These are phyloP conservation scores for Pichia sp. DNA, from an alignment of 1,139 yeast species.

Conservation along the genomic window DNA sequence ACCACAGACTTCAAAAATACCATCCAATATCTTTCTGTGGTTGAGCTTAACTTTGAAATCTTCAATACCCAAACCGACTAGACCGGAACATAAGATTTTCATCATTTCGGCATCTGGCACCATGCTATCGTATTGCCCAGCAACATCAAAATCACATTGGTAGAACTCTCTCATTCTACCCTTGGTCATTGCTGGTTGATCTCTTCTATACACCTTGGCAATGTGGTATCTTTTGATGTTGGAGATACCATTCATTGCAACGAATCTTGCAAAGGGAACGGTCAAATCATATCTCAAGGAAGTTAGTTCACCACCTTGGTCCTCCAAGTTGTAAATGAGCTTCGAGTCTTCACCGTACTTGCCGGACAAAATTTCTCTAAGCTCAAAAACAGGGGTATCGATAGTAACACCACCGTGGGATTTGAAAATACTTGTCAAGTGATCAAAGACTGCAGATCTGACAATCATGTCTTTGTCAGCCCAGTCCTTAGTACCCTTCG, in stretches of 20 bases:
- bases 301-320: conserved; percentile 97
- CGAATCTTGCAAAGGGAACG: conserved; percentile 95
- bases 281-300: conserved; percentile 94
- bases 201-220: conserved; percentile 97
- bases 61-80: conserved; percentile 72
- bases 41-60: conserved; percentile 90
- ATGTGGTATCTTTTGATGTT: conserved; percentile 91
- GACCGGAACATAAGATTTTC: conserved; percentile 77
- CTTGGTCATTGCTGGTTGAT: conserved; percentile 99
- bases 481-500: conserved; percentile 98
- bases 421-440: conserved; percentile 71
- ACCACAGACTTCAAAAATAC: conserved; percentile 92
- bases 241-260: conserved; percentile 89
- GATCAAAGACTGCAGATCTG: conserved; percentile 77
- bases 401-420: conserved; percentile 97
- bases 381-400: conserved; percentile 95
- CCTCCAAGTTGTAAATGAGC: conserved; percentile 89
- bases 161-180: conserved; percentile 99
- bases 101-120: conserved; percentile 92
- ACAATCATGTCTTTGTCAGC: conserved; percentile 95
- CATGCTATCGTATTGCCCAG: conserved; percentile 89
- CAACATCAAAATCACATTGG: conserved; percentile 96
- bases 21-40: conserved; percentile 93
- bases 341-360: conserved; percentile 98
- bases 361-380: conserved; percentile 91